phyloP scores from a whole-genome alignment of 352 stramenopile genomes.

The Pythium grandisporangium region DNA sequence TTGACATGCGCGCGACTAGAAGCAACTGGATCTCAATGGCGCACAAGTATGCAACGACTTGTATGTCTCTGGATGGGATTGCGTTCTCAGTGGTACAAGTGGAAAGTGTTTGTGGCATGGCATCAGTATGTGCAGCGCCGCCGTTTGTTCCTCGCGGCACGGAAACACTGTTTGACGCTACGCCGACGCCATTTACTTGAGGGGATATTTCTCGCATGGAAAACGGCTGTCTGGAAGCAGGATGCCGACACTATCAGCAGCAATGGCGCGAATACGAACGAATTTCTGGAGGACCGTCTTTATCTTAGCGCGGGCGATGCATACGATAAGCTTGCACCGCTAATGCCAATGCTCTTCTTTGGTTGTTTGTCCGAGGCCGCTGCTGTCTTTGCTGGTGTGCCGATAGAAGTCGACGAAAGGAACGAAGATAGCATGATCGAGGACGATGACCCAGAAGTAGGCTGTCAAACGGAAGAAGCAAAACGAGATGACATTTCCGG shows the following conservation, averaged over 20 bases:
- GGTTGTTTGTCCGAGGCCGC: slow-evolving; percentile 43
- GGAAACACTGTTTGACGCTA: slow-evolving; percentile 26
- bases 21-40: slow-evolving; percentile 40
- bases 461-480: too few relatives aligned
- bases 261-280: too few relatives aligned
- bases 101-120: slow-evolving; percentile 39
- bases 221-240: slow-evolving; percentile 52
- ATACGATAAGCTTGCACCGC: slow-evolving; percentile 40
- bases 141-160: slow-evolving; percentile 36
- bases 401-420: slow-evolving; percentile 9
- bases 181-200: slow-evolving; percentile 30
- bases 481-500: too few relatives aligned
- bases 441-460: not conserved
- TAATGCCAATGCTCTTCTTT: slow-evolving; percentile 56
- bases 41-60: slow-evolving; percentile 32
- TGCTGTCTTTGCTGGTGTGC: slow-evolving; percentile 45
- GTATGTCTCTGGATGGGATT: slow-evolving; percentile 40
- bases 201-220: slow-evolving; percentile 48
- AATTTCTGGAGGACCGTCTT: slow-evolving; percentile 46
- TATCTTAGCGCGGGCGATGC: slow-evolving; percentile 44
- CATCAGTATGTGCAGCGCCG: slow-evolving; percentile 28
- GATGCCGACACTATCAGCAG: too few relatives aligned
- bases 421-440: not conserved
- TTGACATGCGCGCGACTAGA: slow-evolving; percentile 33
- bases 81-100: slow-evolving; percentile 15